Conservation (phyloP, 129 eudicot species). For the Calendula officinalis region DNA sequence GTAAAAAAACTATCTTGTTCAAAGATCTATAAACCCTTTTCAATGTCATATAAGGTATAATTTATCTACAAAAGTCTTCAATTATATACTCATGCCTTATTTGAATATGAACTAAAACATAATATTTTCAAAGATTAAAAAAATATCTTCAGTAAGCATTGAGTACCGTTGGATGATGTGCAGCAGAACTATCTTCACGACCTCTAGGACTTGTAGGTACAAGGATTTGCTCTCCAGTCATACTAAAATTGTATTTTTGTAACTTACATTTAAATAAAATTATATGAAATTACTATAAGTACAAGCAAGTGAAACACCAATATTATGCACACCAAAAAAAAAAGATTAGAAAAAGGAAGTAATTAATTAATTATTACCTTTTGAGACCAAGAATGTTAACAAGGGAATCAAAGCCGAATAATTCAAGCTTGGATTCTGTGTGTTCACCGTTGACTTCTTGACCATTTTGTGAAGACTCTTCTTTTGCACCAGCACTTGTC, state of each 20-base stretch:
- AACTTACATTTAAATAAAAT: conserved; percentile 28
- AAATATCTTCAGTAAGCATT: background rate
- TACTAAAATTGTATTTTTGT: conserved; percentile 44
- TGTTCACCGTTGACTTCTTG: conserved; percentile 60
- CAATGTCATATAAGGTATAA: background rate
- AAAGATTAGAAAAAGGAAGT: conserved; percentile 1
- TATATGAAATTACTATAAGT: no score
- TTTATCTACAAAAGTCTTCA: background rate
- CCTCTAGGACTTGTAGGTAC: conserved; percentile 89
- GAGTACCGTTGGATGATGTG: conserved; percentile 74
- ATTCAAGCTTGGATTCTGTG: conserved; percentile 80
- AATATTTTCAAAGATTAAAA: no score
- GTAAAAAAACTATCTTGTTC: conserved; percentile 6
- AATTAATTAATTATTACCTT: conserved; percentile 66
- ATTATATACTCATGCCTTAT: background rate
- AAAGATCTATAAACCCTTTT: background rate
- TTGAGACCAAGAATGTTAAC: conserved; percentile 93
- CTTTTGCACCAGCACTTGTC: no score
- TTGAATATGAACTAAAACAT: background rate
- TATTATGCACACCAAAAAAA: conserved; percentile 12
- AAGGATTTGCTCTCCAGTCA: conserved; percentile 85
- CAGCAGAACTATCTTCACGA: conserved; percentile 73
- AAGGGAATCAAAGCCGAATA: conserved; percentile 98
- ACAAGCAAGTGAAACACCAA: conserved; percentile 7
- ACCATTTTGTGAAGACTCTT: conserved; percentile 46